Evolutionary conservation across 768 basidiomycete species (phyloP), one percentile per base, ranked within the genome.

Genomic region (Rhodotorula kratochvilovae): DNA sequence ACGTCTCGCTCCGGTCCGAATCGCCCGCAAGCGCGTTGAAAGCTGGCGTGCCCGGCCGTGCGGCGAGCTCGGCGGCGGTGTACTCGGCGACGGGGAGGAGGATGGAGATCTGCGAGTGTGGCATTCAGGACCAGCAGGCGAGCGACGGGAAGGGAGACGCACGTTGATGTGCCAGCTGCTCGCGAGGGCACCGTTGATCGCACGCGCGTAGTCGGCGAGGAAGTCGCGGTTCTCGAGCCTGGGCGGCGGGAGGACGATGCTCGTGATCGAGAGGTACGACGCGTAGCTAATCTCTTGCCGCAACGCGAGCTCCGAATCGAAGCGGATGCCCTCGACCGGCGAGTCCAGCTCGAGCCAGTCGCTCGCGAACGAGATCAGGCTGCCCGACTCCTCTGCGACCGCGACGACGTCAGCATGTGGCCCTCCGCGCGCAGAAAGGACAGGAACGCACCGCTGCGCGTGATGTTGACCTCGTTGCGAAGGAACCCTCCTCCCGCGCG

Each of bases 271-370:
- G 73, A 99, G 87, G 81, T 99, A 97, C 1, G 91, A 87, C 0
- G 93, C 93, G 78, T 93, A 96, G 4, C 90, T 85, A 25, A 96
- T 84, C 80, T 99, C 96, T 81, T 97, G 93, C 66, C 88, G 87
- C 25, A 99, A 84, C 19, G 96, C 93, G 65, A 95, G 90, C 81
- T 95, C 96, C 56, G 92, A 89, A 79, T 99, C 96, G 77, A 95
- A 91, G 56, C 96, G 87, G 64, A 98, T 88, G 85, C 94, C 92
- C 77, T 92, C 91, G 80, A 97, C 93, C 1, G 86, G 82, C 15
- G 91, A 88, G 81, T 99, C 96, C 50, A 99, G 84, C 80, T 96
- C 92, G 6, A 99, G 84, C 96, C 96, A 99, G 66, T 94, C 91
- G 4, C 93, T 92, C 15, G 90, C 84, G 79, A 96, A 85, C 10